A percentile compares a stretch with the other conserved stretches of the same genome.
Conservation (phyloP, 83 land plant genomes). For the Diphasiastrum complanatum region DNA sequence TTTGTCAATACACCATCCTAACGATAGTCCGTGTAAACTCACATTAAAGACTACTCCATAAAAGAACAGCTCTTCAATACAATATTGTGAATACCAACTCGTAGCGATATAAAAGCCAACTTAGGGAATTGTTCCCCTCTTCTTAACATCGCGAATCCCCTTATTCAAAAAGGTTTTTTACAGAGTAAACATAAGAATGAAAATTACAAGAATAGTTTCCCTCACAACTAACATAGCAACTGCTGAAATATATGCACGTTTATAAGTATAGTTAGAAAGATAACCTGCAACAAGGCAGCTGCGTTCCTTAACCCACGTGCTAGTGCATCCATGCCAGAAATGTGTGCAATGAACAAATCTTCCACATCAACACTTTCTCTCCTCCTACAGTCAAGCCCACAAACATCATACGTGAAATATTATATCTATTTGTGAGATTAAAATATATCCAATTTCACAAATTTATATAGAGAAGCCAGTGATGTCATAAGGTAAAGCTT, state of each 20-base stretch:
- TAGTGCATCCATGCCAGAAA: slow-evolving; percentile 88
- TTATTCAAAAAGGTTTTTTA: too few species aligned
- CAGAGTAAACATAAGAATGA: neutral
- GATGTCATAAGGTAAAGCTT: too few species aligned
- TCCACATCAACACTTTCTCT: slow-evolving; percentile 96
- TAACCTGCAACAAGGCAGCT: slow-evolving; percentile 71
- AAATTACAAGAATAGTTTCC: neutral
- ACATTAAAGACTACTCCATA: neutral
- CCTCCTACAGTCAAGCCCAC: slow-evolving; percentile 41
- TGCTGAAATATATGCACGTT: neutral
- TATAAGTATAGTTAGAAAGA: neutral
- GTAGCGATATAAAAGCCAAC: too few species aligned
- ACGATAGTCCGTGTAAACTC: slow-evolving; percentile 7
- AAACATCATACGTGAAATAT: neutral
- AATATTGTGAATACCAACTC: neutral
- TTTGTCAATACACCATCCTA: slow-evolving; percentile 66
- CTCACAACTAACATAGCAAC: neutral
- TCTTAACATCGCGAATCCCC: too few species aligned
- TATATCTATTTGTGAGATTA: neutral
- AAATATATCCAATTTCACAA: too few species aligned
- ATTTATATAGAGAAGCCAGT: too few species aligned
- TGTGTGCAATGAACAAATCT: slow-evolving; percentile 88
- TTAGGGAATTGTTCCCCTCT: too few species aligned
- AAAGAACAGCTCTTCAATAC: neutral
- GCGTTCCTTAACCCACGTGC: slow-evolving; percentile 95